These are phyloP conservation scores for Myxozyma nipponensis DNA, from an alignment of 805 yeast species.

Conservation along the genomic window DNA sequence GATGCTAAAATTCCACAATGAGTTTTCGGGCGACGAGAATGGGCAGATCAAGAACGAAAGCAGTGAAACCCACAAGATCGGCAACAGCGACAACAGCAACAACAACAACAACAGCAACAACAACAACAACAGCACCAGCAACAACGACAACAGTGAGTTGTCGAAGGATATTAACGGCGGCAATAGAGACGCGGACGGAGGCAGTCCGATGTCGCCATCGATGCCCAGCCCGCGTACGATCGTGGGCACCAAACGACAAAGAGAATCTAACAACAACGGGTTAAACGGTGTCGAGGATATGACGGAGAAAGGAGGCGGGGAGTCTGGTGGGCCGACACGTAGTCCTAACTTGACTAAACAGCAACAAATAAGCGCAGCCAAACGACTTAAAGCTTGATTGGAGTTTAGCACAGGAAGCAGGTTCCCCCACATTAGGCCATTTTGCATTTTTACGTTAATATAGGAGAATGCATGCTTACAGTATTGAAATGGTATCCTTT, in stretches of 20 bases:
- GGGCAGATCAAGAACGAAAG: neutral
- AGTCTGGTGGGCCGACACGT: neutral
- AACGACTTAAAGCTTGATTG: neutral
- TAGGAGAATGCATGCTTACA: too few relatives aligned
- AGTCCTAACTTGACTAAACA: neutral
- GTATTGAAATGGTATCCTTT: too few relatives aligned
- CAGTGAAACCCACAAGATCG: neutral
- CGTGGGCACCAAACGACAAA: too few relatives aligned
- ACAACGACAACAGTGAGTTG: too few relatives aligned
- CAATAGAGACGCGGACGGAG: too few relatives aligned
- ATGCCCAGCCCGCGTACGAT: too few relatives aligned
- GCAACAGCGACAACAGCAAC: neutral
- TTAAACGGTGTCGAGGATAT: neutral
- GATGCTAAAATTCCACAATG: neutral
- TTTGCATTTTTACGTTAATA: too few relatives aligned
- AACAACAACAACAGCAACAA: slow-evolving; percentile 4
- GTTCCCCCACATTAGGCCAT: too few relatives aligned
- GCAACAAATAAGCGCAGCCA: neutral
- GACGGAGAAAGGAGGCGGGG: neutral
- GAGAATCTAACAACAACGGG: too few relatives aligned
- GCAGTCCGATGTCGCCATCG: too few relatives aligned
- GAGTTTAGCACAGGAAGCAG: too few relatives aligned
- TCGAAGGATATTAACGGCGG: too few relatives aligned
- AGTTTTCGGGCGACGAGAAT: neutral
- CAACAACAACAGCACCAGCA: slow-evolving; percentile 6